Evolutionary conservation across 805 yeast genomes (phyloP), one percentile per base, ranked within the genome.

Genomic region (Ogataea corticis): DNA sequence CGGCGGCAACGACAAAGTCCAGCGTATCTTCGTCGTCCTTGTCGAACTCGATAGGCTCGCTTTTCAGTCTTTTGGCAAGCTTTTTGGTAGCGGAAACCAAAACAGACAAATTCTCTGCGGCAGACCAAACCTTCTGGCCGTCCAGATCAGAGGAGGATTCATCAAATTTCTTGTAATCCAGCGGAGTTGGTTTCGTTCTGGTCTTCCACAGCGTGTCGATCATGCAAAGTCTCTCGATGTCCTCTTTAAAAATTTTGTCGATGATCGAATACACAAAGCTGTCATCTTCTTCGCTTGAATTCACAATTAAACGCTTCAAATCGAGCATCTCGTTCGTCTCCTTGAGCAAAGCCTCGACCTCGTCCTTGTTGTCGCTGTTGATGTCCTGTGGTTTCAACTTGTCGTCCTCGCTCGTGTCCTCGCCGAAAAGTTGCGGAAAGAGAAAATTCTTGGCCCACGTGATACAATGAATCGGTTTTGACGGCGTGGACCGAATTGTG

Each of bases 381-480:
- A 78, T 68, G 6, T 70, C 73, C 7, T 65, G 49, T 7, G 47
- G 72, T 5, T 55, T 62, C 55, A 45, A 44, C 45, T 57, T 57
- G 35, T 55, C 63, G 19, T 44, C 38, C 25, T 41, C 48, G 13
- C 50, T 34, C 10, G 66, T 66, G 39, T 70, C 73, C 38, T 80
- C 81, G 16, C 81, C 82, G 62, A 90, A 92, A 30, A 94, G 70
- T 59, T 89, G 95, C 18, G 79, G 75, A 61, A 94, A 90, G 41
- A 94, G 67, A 59, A 88, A 95, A 56, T 86, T 88, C 62, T 94
- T 94, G 7, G 97, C 96, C 99, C 99, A 94, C 1, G 95, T 96
- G 19, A 94, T 84, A 64, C 97, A 90, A 61, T 94, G 99, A 5
- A 94, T 84, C 0, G 97, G 97, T 60, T 87, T 90, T 0, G 96